phyloP scores from a whole-genome alignment of 352 stramenopile genomes.

The Phytophthora pisi region DNA sequence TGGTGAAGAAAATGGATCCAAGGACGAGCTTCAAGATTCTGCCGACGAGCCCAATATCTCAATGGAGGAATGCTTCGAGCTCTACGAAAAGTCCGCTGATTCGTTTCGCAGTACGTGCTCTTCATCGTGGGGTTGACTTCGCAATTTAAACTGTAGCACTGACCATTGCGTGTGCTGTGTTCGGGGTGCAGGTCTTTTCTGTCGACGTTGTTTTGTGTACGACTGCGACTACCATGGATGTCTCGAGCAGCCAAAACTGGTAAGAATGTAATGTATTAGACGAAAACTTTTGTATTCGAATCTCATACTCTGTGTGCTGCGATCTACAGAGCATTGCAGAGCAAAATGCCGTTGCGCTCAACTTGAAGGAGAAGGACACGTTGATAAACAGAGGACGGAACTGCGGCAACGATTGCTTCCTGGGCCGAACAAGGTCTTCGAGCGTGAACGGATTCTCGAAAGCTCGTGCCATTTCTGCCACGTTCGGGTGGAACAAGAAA shows the following conservation, averaged over 20 bases:
- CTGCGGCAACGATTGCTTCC: constrained; percentile 80
- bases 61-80: constrained; percentile 48
- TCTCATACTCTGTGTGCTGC: constrained; percentile 1
- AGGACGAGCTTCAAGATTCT: constrained; percentile 6
- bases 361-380: constrained; percentile 43
- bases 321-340: constrained; percentile 52
- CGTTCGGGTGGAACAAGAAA: constrained; percentile 55
- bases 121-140: neutral
- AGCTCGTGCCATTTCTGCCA: constrained; percentile 49
- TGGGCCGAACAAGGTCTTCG: constrained; percentile 48
- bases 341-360: constrained; percentile 63
- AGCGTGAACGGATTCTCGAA: constrained; percentile 52
- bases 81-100: constrained; percentile 67
- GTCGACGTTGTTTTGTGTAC: constrained; percentile 82
- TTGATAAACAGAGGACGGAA: constrained; percentile 65
- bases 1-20: neutral
- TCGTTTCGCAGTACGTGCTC: constrained; percentile 68
- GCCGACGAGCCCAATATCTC: constrained; percentile 25
- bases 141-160: neutral
- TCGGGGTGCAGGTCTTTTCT: constrained; percentile 63
- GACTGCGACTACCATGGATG: constrained; percentile 87
- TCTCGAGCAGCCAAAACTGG: constrained; percentile 59
- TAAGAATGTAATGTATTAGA: constrained; percentile 16
- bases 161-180: neutral
- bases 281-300: neutral